Evolutionary conservation across 257 asterid genomes (phyloP).

Genomic region (Petunia axillaris): DNA sequence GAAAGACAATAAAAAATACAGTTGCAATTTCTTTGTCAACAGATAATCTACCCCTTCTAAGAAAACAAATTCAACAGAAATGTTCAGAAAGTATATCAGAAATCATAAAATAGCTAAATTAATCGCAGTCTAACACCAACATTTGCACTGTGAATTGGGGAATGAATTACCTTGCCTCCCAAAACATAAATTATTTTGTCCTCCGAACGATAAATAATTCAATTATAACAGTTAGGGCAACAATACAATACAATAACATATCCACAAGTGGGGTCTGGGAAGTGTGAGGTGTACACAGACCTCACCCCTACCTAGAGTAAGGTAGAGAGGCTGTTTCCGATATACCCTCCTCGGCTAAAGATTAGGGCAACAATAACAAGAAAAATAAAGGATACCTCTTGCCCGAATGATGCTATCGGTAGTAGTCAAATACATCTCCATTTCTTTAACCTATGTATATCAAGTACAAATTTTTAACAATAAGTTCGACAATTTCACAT

Average conservation of each 20-base stretch:
- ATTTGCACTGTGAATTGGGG: slow-evolving; percentile 12
- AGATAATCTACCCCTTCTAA: not conserved
- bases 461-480: slow-evolving; percentile 7
- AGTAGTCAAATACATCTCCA: slow-evolving; percentile 94
- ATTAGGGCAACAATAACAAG: not conserved
- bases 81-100: not conserved
- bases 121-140: not conserved
- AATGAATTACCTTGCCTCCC: not conserved
- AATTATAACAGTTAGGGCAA: not conserved
- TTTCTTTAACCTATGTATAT: slow-evolving; percentile 68
- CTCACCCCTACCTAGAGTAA: too few species aligned
- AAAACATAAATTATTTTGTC: not conserved
- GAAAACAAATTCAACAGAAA: not conserved
- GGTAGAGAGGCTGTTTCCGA: too few species aligned
- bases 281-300: too few species aligned
- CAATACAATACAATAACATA: not conserved
- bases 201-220: not conserved
- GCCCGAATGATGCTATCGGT: slow-evolving; percentile 72
- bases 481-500: not conserved
- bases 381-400: slow-evolving; percentile 56
- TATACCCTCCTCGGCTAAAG: not conserved
- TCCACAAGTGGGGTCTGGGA: too few species aligned
- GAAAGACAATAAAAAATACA: not conserved
- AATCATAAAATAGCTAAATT: not conserved
- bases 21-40: not conserved